Evolutionary conservation across 1,284 basidiomycete genomes (phyloP), one percentile per base, ranked within the genome.

Genomic region (Ganoderma lucidum): DNA sequence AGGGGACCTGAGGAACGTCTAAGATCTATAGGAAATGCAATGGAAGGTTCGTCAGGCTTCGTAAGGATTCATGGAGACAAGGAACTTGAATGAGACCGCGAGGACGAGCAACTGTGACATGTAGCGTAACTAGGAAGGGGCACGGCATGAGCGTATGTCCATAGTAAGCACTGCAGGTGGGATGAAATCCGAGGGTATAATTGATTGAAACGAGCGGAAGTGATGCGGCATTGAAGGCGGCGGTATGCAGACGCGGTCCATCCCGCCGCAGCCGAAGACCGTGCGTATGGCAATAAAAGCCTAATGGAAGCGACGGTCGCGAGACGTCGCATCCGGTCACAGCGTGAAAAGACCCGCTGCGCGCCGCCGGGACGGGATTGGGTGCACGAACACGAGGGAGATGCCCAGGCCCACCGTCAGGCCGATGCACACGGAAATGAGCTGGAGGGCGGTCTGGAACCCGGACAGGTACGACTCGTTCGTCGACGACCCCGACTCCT

Each of bases 321-420:
- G 23, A 28, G 48, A 28, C 23, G 48, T 14, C 12, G 23, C 3
- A 28, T 19, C 2, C n/a, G 59, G 12, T 81, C 75, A 89, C 63
- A 89, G 75, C 80, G 87, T 88, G 77, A 89, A 89, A 65, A 91
- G 80, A 1, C 90, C 90, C 14, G 84, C 86, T 56, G 87, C 87
- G 6, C 89, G 80, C 66, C 84, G 83, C 41, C 86, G 82, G 67
- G 87, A 87, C 74, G 85, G 88, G 61, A 90, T 83, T 2, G 88
- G 90, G 76, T 90, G 86, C 0, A 89, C 86, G 45, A 90, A 73
- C 2, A 87, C 86, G 35, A 90, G 79, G 6, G 88, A 85, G 65
- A 91, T 83, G 0, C 88, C 87, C 6, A 96, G 82, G 9, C 94
- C 94, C 70, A 96, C 93, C 0, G 93, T 93, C 37, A 89, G 80